A percentile compares a stretch with the other conserved stretches of the same genome.
phyloP scores from a whole-genome alignment of 225 moss, liverwort and hornwort species.

The Polytrichum formosum region DNA sequence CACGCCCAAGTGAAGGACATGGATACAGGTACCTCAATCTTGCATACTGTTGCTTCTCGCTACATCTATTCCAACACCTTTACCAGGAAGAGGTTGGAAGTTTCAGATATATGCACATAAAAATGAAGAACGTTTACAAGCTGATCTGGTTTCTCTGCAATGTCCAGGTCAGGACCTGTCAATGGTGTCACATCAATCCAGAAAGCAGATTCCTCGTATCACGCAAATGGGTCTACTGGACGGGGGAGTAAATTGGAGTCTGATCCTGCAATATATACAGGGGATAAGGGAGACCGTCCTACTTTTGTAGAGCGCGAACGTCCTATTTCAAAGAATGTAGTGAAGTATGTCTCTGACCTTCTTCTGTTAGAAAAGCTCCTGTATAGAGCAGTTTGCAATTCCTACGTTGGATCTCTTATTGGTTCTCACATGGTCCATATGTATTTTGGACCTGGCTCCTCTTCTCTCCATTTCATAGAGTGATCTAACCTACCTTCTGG shows the following conservation, averaged over 20 bases:
- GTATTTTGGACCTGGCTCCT: too few relatives aligned
- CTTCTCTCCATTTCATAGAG: too few relatives aligned
- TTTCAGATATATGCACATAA: neutral
- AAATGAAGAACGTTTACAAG: neutral
- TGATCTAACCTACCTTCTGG: too few relatives aligned
- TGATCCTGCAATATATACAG: conserved; percentile 34
- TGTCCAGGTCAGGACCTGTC: conserved; percentile 68
- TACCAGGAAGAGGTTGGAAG: neutral
- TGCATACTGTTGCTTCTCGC: neutral
- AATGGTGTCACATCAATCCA: conserved; percentile 76
- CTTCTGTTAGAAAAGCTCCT: too few relatives aligned
- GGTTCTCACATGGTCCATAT: too few relatives aligned
- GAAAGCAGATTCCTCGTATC: conserved; percentile 72
- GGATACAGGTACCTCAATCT: conserved; percentile 65
- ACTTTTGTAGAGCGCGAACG: conserved; percentile 64
- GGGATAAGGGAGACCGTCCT: conserved; percentile 53
- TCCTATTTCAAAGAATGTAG: conserved; percentile 53
- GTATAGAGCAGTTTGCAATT: too few relatives aligned
- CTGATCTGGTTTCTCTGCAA: neutral
- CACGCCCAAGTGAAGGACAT: conserved; percentile 92
- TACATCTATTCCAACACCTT: neutral
- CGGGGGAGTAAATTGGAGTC: conserved; percentile 73
- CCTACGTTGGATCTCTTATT: too few relatives aligned
- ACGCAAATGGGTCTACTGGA: conserved; percentile 60
- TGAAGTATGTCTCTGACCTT: conserved; percentile 51